Conservation (phyloP, 208 protist species). For the Wallacemonas sp. region DNA sequence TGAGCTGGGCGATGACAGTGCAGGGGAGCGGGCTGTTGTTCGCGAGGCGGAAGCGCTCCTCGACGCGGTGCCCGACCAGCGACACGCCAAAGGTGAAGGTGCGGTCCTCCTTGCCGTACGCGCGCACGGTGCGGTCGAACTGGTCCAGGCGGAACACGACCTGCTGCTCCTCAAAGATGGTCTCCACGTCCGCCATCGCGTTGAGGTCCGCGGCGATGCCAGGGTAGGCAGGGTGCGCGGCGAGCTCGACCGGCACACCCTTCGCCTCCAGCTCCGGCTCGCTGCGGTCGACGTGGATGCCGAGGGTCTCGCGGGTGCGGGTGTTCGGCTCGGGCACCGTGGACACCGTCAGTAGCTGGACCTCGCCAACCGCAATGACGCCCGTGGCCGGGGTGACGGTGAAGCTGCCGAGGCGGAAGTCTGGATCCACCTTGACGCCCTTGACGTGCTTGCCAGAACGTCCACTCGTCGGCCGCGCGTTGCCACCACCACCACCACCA, state of each 20-base stretch:
- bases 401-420: constrained; percentile 79
- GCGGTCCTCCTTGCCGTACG: constrained; percentile 91
- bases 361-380: constrained; percentile 62
- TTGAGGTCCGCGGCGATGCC: constrained; percentile 91
- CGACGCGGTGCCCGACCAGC: constrained; percentile 75
- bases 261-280: constrained; percentile 62
- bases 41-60: constrained; percentile 94
- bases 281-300: constrained; percentile 90
- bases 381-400: constrained; percentile 66
- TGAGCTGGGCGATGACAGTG: constrained; percentile 73
- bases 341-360: constrained; percentile 58
- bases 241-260: constrained; percentile 91
- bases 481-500: background rate
- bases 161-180: constrained; percentile 98
- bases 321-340: constrained; percentile 70
- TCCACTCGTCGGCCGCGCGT: background rate
- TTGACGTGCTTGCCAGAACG: constrained; percentile 15
- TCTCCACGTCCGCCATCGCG: constrained; percentile 75
- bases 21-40: constrained; percentile 95
- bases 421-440: constrained; percentile 29
- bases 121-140: constrained; percentile 56
- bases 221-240: constrained; percentile 92
- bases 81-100: constrained; percentile 93
- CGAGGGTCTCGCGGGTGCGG: constrained; percentile 79
- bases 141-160: constrained; percentile 84